phyloP scores from a whole-genome alignment of 352 stramenopile species.

The Phytophthora chlamydospora region DNA sequence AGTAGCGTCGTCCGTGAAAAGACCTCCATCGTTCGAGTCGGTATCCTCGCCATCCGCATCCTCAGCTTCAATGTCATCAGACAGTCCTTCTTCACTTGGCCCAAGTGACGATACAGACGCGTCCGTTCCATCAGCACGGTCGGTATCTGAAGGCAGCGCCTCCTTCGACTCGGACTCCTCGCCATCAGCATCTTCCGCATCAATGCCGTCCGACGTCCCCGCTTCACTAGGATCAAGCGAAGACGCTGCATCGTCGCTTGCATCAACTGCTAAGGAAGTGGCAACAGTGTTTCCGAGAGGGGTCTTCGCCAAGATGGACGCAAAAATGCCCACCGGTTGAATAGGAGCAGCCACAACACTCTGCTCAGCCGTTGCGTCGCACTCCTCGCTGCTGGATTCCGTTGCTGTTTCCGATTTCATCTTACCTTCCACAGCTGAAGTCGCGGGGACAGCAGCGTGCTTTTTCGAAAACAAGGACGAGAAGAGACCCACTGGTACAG shows the following conservation, averaged over 20 bases:
- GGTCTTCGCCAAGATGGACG: conserved; percentile 36
- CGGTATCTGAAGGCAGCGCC: conserved; percentile 16
- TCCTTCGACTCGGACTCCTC: conserved; percentile 32
- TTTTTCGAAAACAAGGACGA: conserved; percentile 33
- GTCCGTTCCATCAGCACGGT: conserved; percentile 10
- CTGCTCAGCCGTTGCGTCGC: neutral
- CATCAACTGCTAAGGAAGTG: conserved; percentile 10
- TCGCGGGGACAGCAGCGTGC: neutral
- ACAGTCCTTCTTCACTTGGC: conserved; percentile 14
- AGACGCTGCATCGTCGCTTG: conserved; percentile 13
- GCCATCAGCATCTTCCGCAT: conserved; percentile 32
- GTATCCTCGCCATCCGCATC: conserved; percentile 41
- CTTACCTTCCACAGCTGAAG: conserved; percentile 1
- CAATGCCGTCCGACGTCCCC: conserved; percentile 11
- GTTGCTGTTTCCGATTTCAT: conserved; percentile 5
- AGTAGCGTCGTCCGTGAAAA: conserved; percentile 26
- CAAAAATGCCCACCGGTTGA: conserved; percentile 31
- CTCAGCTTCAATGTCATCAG: conserved; percentile 25
- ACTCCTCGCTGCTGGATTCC: conserved; percentile 8
- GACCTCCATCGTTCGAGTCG: conserved; percentile 21
- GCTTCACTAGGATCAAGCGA: conserved; percentile 31
- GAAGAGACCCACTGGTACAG: conserved; percentile 14
- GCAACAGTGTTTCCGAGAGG: conserved; percentile 13
- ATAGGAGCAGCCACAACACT: neutral
- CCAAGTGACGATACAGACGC: conserved; percentile 15